phyloP scores from a whole-genome alignment of 345 rosid genomes.

The Ailanthus altissimus region DNA sequence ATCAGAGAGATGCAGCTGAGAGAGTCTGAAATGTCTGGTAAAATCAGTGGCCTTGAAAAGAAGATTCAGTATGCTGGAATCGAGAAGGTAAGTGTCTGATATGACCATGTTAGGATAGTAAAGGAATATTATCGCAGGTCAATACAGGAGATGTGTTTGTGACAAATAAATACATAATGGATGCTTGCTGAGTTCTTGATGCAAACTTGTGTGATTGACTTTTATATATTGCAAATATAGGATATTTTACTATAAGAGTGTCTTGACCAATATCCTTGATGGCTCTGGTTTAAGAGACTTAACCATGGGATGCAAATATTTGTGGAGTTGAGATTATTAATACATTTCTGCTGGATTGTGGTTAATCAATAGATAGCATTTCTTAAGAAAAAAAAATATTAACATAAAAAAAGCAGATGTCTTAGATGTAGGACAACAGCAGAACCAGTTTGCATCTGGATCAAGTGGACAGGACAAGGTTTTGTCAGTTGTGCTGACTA shows the following conservation, averaged over 20 bases:
- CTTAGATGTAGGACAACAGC: constrained; percentile 1
- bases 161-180: not conserved
- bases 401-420: not conserved
- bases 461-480: not conserved
- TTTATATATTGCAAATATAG: not conserved
- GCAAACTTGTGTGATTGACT: not conserved
- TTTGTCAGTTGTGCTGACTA: constrained; percentile 15
- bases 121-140: constrained; percentile 3
- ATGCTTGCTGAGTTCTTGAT: not conserved
- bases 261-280: not conserved
- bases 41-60: constrained; percentile 92
- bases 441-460: not conserved
- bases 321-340: not conserved
- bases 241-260: not conserved
- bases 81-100: constrained; percentile 63
- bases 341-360: not conserved
- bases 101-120: not conserved
- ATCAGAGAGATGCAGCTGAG: constrained; percentile 91
- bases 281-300: not conserved
- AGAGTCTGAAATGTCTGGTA: constrained; percentile 92
- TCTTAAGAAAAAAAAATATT: not conserved
- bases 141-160: not conserved
- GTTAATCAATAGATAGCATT: not conserved
- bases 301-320: not conserved
- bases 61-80: constrained; percentile 95